Conservation (phyloP, 306 rosid genomes). For the Cucurbita argyrosperma region DNA sequence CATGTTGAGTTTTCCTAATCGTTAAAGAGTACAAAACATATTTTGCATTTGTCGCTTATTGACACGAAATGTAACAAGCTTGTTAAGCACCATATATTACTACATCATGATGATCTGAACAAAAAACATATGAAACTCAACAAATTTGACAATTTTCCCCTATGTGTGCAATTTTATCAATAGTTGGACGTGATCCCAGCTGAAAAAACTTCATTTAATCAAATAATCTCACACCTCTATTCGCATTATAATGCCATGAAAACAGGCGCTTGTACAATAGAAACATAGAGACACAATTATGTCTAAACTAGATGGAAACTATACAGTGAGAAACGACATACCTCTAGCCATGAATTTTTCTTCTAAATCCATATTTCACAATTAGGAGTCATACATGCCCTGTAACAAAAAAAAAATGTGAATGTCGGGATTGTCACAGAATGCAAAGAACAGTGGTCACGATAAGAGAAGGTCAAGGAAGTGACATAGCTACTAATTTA, state of each 20-base stretch:
- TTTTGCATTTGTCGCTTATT: neutral
- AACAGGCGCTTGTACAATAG: neutral
- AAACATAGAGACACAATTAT: neutral
- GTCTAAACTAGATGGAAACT: neutral
- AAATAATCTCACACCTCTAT: neutral
- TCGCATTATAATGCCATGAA: neutral
- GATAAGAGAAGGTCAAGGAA: neutral
- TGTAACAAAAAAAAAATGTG: slow-evolving; percentile 10
- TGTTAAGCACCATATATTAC: neutral
- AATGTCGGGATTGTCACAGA: neutral
- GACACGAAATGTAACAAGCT: neutral
- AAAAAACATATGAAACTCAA: neutral
- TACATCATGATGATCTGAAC: neutral
- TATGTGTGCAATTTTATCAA: neutral
- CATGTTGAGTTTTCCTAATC: neutral
- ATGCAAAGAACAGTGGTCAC: neutral
- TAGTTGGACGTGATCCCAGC: neutral
- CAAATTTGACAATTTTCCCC: neutral
- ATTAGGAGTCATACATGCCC: slow-evolving; percentile 16
- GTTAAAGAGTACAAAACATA: neutral
- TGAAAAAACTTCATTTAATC: neutral
- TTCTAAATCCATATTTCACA: slow-evolving; percentile 42
- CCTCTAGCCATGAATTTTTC: slow-evolving; percentile 57
- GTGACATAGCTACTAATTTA: neutral
- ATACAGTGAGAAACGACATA: slow-evolving; percentile 13